These are phyloP conservation scores for Penicillium sp. DNA, from an alignment of 2,329 filamentous ascomycete genomes.

Conservation along the genomic window DNA sequence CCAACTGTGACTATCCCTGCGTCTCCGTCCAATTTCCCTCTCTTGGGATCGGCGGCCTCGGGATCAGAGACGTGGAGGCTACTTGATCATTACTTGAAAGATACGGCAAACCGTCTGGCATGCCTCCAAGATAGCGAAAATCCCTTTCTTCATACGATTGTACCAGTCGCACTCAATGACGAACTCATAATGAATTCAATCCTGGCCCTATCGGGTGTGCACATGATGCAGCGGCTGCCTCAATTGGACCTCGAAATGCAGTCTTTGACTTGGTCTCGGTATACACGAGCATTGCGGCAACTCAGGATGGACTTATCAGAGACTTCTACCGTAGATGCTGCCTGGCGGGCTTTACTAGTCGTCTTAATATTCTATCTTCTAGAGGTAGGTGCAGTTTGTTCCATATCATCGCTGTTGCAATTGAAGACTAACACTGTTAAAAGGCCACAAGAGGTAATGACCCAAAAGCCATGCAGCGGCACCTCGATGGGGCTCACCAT, in stretches of 20 bases:
- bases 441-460: slow-evolving; percentile 19
- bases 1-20: slow-evolving; percentile 10
- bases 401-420: neutral
- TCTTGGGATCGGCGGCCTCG: slow-evolving; percentile 10
- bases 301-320: slow-evolving; percentile 14
- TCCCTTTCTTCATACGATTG: slow-evolving; percentile 20
- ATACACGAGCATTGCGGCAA: slow-evolving; percentile 16
- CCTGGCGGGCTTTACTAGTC: slow-evolving; percentile 15
- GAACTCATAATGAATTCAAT: slow-evolving; percentile 21
- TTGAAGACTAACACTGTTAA: neutral
- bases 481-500: slow-evolving; percentile 19
- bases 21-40: slow-evolving; percentile 6
- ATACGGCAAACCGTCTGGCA: slow-evolving; percentile 20
- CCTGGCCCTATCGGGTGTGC: slow-evolving; percentile 14
- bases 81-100: slow-evolving; percentile 20
- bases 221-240: slow-evolving; percentile 19
- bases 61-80: slow-evolving; percentile 15
- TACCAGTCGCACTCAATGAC: slow-evolving; percentile 17
- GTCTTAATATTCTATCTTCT: slow-evolving; percentile 19
- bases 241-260: slow-evolving; percentile 8
- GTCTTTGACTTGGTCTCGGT: slow-evolving; percentile 16
- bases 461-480: slow-evolving; percentile 17
- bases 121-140: slow-evolving; percentile 21
- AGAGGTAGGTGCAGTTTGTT: slow-evolving; percentile 6
- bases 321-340: slow-evolving; percentile 8